Evolutionary conservation across 2,329 filamentous ascomycete genomes (phyloP).

Genomic region (Malbranchea cinnamomea): DNA sequence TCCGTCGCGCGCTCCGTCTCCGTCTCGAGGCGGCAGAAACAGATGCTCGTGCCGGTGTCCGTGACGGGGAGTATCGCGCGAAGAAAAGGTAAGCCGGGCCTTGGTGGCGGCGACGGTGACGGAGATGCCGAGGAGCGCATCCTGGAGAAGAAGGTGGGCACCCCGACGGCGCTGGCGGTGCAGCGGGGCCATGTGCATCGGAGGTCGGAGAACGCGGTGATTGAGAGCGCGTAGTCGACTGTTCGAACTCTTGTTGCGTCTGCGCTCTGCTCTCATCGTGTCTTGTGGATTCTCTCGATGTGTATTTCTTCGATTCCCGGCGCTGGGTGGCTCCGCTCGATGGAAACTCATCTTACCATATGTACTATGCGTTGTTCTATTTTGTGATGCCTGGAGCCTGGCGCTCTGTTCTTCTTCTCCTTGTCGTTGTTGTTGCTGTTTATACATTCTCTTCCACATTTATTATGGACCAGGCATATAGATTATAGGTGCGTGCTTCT

Average conservation of each 20-base stretch:
- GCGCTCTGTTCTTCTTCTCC: no score
- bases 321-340: no score
- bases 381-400: no score
- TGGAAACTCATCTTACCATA: no score
- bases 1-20: constrained; percentile 26
- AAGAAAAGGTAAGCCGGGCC: no score
- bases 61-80: no score
- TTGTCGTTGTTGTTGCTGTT: constrained; percentile 3
- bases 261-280: neutral
- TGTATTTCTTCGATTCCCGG: neutral
- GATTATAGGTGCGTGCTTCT: no score
- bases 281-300: neutral
- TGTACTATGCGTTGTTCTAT: no score
- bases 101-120: constrained; percentile 13
- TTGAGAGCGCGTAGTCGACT: constrained; percentile 9
- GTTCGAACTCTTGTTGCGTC: no score
- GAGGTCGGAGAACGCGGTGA: constrained; percentile 10
- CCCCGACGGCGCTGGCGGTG: constrained; percentile 16
- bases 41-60: constrained; percentile 25
- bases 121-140: constrained; percentile 16
- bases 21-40: constrained; percentile 19
- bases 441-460: neutral
- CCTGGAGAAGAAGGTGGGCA: constrained; percentile 13
- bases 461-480: no score
- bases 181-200: constrained; percentile 13